Conservation (phyloP, 2,329 filamentous ascomycete species). For the Byssothecium circinans region DNA sequence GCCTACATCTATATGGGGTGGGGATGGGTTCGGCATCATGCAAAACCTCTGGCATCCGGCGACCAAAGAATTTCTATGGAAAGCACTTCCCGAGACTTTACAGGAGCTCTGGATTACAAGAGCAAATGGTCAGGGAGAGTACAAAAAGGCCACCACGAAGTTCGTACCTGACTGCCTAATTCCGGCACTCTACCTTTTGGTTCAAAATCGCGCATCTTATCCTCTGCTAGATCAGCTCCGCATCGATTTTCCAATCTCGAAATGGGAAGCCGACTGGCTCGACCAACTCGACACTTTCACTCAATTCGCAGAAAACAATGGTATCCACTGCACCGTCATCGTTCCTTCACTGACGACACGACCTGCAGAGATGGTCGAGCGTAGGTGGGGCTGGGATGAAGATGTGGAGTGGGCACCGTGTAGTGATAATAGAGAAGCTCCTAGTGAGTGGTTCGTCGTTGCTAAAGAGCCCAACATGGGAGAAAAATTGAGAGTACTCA, state of each 20-base stretch:
- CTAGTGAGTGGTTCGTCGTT: background rate
- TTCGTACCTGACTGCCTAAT: background rate
- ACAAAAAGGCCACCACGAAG: background rate
- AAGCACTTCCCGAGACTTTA: slow-evolving; percentile 2
- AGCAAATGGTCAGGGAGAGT: background rate
- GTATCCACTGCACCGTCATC: background rate
- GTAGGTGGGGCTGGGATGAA: background rate
- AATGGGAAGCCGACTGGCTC: background rate
- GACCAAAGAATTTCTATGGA: slow-evolving; percentile 1
- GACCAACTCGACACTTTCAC: background rate
- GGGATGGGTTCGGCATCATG: background rate
- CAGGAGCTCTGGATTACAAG: slow-evolving; percentile 10
- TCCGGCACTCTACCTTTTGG: background rate
- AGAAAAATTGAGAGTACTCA: no score
- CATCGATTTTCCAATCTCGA: background rate
- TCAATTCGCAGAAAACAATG: background rate
- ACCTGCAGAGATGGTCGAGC: background rate
- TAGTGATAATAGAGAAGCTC: background rate
- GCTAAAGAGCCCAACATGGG: background rate
- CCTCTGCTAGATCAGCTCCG: background rate
- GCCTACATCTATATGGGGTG: slow-evolving; percentile 9
- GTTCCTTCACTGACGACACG: background rate
- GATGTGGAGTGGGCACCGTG: background rate
- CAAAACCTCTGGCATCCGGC: background rate
- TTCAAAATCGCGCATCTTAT: background rate